phyloP scores from a whole-genome alignment of 768 basidiomycete species.

The Pisolithus orientalis region DNA sequence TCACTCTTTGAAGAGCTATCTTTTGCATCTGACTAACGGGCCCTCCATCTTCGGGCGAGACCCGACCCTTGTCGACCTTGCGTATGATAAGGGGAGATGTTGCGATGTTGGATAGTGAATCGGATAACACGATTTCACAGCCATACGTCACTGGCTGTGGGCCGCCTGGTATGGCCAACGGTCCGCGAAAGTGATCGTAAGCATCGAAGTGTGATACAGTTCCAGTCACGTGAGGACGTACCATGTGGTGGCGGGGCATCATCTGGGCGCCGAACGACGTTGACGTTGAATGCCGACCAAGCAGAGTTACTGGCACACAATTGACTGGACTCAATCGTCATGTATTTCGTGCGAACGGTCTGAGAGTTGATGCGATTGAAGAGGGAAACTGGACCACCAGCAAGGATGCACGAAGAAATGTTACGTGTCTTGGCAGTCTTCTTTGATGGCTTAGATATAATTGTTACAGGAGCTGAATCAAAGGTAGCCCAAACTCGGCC shows the following conservation, averaged over 20 bases:
- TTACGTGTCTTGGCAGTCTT: conserved; percentile 95
- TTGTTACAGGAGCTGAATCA: conserved; percentile 86
- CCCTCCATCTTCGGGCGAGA: conserved; percentile 82
- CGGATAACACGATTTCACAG: conserved; percentile 80
- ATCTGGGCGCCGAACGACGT: conserved; percentile 71
- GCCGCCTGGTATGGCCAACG: conserved; percentile 36
- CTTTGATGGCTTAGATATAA: conserved; percentile 96
- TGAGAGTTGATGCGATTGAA: conserved; percentile 97
- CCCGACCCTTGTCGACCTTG: conserved; percentile 87
- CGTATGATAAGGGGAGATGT: conserved; percentile 84
- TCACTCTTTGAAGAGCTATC: conserved; percentile 82
- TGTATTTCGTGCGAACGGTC: conserved; percentile 95
- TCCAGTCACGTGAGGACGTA: conserved; percentile 53
- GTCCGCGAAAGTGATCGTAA: conserved; percentile 32
- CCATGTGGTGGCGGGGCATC: conserved; percentile 56
- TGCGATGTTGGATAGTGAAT: conserved; percentile 78
- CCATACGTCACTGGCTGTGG: conserved; percentile 90
- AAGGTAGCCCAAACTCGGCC: conserved; percentile 88
- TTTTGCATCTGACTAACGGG: conserved; percentile 97
- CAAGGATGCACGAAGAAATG: conserved; percentile 85
- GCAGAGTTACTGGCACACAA: conserved; percentile 85
- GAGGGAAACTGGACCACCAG: conserved; percentile 83
- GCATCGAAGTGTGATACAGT: conserved; percentile 28
- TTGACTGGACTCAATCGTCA: conserved; percentile 83
- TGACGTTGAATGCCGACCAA: conserved; percentile 94